These are phyloP conservation scores for Paraphaeosphaeria minitans DNA, from an alignment of 2,329 filamentous ascomycete species.

Conservation along the genomic window DNA sequence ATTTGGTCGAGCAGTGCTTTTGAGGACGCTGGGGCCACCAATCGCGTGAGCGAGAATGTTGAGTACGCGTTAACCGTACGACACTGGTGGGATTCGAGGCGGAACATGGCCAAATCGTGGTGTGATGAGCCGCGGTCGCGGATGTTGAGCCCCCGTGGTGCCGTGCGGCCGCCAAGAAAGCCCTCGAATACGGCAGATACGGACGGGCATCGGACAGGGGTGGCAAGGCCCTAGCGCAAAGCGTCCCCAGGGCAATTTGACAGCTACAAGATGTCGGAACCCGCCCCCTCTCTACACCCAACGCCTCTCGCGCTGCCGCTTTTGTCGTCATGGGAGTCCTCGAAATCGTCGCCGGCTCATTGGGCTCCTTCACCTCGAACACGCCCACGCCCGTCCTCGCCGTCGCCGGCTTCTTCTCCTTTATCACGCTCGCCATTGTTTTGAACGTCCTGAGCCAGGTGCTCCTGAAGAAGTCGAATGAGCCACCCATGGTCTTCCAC, in stretches of 20 bases:
- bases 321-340: slow-evolving; percentile 57
- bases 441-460: slow-evolving; percentile 82
- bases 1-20: not conserved
- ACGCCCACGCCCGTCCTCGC: slow-evolving; percentile 52
- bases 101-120: slow-evolving; percentile 30
- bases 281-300: slow-evolving; percentile 17
- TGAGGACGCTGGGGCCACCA: slow-evolving; percentile 19
- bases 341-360: slow-evolving; percentile 53
- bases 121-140: slow-evolving; percentile 23
- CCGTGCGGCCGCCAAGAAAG: slow-evolving; percentile 26
- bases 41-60: slow-evolving; percentile 27
- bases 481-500: slow-evolving; percentile 67
- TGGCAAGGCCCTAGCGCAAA: slow-evolving; percentile 27
- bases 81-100: slow-evolving; percentile 20
- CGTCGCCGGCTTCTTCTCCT: slow-evolving; percentile 51
- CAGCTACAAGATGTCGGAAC: slow-evolving; percentile 17
- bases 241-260: slow-evolving; percentile 34
- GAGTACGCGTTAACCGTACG: slow-evolving; percentile 2
- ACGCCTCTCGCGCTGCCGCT: slow-evolving; percentile 14
- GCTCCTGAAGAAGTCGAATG: slow-evolving; percentile 77
- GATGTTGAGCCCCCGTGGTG: slow-evolving; percentile 16
- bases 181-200: not conserved
- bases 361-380: slow-evolving; percentile 52
- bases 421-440: slow-evolving; percentile 64
- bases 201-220: slow-evolving; percentile 26